A percentile compares a stretch with the other conserved stretches of the same genome.
Conservation (phyloP, 768 basidiomycete genomes). For the Serpula lacrymans region DNA sequence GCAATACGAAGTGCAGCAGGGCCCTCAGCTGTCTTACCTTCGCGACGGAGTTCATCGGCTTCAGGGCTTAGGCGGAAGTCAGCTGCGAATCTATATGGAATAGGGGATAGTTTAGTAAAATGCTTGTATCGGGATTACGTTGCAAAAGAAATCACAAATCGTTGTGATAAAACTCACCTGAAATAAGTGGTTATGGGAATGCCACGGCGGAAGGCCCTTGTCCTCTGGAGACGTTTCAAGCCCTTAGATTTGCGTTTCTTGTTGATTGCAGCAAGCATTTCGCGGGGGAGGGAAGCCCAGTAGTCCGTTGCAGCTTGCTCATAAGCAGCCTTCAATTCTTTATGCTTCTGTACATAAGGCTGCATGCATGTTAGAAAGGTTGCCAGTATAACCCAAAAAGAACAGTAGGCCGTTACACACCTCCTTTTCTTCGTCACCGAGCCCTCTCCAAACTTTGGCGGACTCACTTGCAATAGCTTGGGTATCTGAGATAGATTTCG, state of each 20-base stretch:
- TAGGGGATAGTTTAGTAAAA: neutral
- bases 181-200: constrained; percentile 17
- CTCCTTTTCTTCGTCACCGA: constrained; percentile 34
- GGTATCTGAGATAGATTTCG: neutral
- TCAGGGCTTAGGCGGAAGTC: constrained; percentile 17
- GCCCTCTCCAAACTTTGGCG: constrained; percentile 24
- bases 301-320: constrained; percentile 23
- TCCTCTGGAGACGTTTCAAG: no score
- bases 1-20: constrained; percentile 3
- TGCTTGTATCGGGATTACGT: no score
- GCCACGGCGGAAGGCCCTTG: constrained; percentile 4
- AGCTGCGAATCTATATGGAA: constrained; percentile 14
- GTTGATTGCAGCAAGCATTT: constrained; percentile 29
- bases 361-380: constrained; percentile 5
- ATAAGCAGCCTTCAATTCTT: constrained; percentile 15
- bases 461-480: constrained; percentile 17
- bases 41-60: constrained; percentile 9
- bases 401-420: constrained; percentile 22
- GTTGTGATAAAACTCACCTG: no score
- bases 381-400: neutral
- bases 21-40: neutral
- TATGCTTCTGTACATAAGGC: constrained; percentile 23
- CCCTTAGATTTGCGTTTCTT: constrained; percentile 25
- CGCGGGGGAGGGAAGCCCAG: constrained; percentile 15
- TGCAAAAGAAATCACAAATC: neutral